phyloP scores from a whole-genome alignment of 371 early-diverging fungal genomes.

The Haplosporangium sp. region DNA sequence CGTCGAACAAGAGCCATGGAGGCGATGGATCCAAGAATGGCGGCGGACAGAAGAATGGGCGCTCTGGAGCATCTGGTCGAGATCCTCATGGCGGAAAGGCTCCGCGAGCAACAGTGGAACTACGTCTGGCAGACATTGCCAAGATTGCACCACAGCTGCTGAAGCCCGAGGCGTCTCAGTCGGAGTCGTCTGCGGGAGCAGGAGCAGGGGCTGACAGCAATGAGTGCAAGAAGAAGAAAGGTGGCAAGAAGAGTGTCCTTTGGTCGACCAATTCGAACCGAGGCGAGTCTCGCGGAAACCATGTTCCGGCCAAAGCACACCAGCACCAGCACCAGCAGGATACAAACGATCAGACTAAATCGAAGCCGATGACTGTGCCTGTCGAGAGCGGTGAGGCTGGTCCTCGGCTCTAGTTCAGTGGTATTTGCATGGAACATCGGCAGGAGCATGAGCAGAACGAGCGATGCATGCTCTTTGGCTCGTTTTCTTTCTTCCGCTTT shows the following conservation, averaged over 20 bases:
- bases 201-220: not conserved
- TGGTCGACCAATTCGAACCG: conserved; percentile 55
- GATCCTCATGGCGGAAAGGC: conserved; percentile 20
- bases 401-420: not conserved
- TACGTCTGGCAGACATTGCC: conserved; percentile 49
- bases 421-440: no score
- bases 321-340: no score
- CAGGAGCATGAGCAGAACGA: no score
- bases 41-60: conserved; percentile 28
- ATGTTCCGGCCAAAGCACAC: not conserved
- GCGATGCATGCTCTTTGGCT: not conserved
- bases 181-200: not conserved
- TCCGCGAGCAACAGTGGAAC: conserved; percentile 37
- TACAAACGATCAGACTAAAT: not conserved
- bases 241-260: conserved; percentile 31
- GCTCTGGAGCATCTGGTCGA: conserved; percentile 9
- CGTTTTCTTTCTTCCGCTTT: no score
- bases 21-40: conserved; percentile 17
- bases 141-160: conserved; percentile 23
- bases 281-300: conserved; percentile 24
- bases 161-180: conserved; percentile 8
- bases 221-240: conserved; percentile 34
- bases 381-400: not conserved
- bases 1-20: conserved; percentile 7
- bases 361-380: not conserved